Percentiles rank a stretch among this genome's conserved stretches.
These are phyloP conservation scores for Tolypocladium nubicola DNA, from an alignment of 2,329 filamentous ascomycete genomes.

Conservation along the genomic window DNA sequence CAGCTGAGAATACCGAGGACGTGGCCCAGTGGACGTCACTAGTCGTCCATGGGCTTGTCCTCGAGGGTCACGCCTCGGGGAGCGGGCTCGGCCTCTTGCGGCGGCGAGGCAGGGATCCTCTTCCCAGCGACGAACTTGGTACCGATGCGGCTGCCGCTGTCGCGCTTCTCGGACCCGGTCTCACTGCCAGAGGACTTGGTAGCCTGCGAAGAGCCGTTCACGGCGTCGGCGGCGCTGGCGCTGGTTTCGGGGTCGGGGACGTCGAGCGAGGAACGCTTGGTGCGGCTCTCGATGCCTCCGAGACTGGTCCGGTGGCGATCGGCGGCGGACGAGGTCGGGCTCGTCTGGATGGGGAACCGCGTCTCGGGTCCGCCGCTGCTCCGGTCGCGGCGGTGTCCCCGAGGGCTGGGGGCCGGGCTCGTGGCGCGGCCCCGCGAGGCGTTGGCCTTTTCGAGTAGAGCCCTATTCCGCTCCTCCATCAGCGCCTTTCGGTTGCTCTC, in stretches of 20 bases:
- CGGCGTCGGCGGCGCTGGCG: constrained; percentile 25
- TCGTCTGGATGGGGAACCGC: constrained; percentile 73
- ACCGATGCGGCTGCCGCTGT: constrained; percentile 43
- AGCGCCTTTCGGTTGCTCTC: constrained; percentile 90
- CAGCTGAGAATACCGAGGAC: not conserved
- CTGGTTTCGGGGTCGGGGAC: constrained; percentile 55
- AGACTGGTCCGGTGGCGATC: constrained; percentile 41
- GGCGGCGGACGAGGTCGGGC: constrained; percentile 37
- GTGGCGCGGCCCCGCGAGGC: constrained; percentile 60
- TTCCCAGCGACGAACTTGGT: constrained; percentile 39
- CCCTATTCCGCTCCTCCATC: constrained; percentile 86
- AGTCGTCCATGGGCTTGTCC: constrained; percentile 42
- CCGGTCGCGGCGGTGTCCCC: constrained; percentile 66
- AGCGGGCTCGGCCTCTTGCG: constrained; percentile 14
- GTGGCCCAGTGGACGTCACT: constrained; percentile 9
- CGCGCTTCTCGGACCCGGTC: constrained; percentile 42
- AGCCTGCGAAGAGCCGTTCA: constrained; percentile 28
- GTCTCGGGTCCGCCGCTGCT: constrained; percentile 65
- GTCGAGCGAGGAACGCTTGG: constrained; percentile 64
- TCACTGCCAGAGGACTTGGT: constrained; percentile 12
- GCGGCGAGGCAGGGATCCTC: constrained; percentile 23
- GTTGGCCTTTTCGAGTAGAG: constrained; percentile 58
- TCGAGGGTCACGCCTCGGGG: constrained; percentile 39
- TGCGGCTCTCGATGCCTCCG: constrained; percentile 32
- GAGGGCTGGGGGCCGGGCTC: constrained; percentile 56